Percentiles rank a stretch among this genome's conserved stretches.
Evolutionary conservation across 192 early-diverging fungal species (phyloP).

Genomic region (Backusella australiensis): DNA sequence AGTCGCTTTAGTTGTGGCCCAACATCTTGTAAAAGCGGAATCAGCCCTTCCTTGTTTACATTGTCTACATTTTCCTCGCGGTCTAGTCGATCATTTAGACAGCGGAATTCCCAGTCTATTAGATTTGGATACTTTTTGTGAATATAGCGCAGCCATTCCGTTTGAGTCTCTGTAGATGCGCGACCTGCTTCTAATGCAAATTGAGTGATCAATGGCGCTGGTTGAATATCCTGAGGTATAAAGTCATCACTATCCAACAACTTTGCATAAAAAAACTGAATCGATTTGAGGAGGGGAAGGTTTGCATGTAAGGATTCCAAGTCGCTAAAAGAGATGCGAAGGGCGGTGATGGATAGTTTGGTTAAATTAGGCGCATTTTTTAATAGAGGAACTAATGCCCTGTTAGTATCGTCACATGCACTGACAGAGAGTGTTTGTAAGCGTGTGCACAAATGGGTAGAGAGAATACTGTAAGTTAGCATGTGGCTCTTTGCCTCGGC

Average conservation of each 20-base stretch:
- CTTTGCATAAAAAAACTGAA: background rate
- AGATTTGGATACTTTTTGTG: background rate
- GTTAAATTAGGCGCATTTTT: background rate
- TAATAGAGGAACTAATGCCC: background rate
- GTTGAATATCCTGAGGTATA: background rate
- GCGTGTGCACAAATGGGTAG: background rate
- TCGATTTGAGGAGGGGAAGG: background rate
- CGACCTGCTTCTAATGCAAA: background rate
- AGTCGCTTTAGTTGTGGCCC: background rate
- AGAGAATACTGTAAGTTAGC: background rate
- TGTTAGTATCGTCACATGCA: background rate
- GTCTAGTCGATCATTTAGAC: background rate
- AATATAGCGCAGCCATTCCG: background rate
- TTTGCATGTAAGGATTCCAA: background rate
- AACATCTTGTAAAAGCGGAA: background rate
- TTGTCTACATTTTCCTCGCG: background rate
- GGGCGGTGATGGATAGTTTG: background rate
- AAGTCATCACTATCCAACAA: background rate
- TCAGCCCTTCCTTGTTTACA: background rate
- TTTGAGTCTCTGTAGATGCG: background rate
- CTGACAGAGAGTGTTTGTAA: background rate
- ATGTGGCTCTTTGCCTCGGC: background rate
- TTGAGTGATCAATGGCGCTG: background rate
- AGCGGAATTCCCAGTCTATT: background rate
- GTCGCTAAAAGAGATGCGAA: background rate